Conservation (phyloP, 2,329 filamentous ascomycete species). For the Colletotrichum spaethianum region DNA sequence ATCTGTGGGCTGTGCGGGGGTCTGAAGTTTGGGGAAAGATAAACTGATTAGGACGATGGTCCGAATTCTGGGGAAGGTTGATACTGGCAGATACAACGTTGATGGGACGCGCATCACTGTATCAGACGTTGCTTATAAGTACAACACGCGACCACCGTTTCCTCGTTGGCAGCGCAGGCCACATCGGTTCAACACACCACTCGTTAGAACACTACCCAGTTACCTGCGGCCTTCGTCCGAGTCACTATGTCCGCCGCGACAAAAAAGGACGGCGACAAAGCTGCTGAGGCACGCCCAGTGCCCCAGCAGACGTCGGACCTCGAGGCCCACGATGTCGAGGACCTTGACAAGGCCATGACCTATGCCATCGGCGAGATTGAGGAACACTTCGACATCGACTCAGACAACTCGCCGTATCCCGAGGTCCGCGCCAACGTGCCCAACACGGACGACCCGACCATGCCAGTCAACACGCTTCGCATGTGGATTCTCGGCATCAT, state of each 20-base stretch:
- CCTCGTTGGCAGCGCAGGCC: neutral
- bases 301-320: constrained; percentile 4
- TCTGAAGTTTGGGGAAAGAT: neutral
- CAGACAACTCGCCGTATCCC: constrained; percentile 52
- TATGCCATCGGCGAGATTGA: constrained; percentile 31
- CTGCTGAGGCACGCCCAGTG: neutral
- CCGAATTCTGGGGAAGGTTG: neutral
- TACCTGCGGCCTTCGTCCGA: neutral
- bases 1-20: constrained; percentile 26
- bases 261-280: constrained; percentile 15
- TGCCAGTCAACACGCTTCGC: constrained; percentile 54
- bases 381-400: constrained; percentile 32
- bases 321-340: constrained; percentile 9
- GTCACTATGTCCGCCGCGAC: constrained; percentile 16
- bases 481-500: constrained; percentile 53
- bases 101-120: neutral
- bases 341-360: constrained; percentile 33
- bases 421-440: constrained; percentile 58
- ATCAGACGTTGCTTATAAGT: neutral
- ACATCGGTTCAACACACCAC: neutral
- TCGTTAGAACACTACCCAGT: neutral
- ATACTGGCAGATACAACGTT: neutral
- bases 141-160: neutral
- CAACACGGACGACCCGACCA: constrained; percentile 53
- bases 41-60: neutral